phyloP scores from a whole-genome alignment of 2,329 filamentous ascomycete genomes.

The Monilinia polystroma region DNA sequence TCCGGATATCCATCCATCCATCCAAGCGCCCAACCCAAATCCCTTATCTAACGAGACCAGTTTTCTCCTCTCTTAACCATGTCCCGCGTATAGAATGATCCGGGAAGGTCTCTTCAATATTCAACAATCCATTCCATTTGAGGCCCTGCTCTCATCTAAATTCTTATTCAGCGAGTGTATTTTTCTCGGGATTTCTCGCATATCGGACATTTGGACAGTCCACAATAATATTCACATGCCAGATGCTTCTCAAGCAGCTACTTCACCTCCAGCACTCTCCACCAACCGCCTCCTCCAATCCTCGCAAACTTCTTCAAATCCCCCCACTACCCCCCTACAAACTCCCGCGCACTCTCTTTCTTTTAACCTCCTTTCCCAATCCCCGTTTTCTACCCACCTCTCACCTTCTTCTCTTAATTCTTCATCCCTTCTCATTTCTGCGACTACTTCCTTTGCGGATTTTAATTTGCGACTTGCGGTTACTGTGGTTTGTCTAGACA shows the following conservation, averaged over 20 bases:
- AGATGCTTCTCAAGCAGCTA: constrained; percentile 19
- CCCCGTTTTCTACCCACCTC: constrained; percentile 74
- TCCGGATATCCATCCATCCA: constrained; percentile 7
- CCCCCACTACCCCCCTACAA: constrained; percentile 83
- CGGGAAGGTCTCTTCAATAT: background rate
- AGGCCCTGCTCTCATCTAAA: background rate
- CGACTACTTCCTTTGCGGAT: constrained; percentile 79
- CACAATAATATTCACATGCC: background rate
- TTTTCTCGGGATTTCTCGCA: background rate
- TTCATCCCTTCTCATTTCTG: constrained; percentile 79
- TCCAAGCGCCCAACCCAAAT: constrained; percentile 6
- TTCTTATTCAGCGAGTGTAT: background rate
- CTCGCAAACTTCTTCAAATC: constrained; percentile 89
- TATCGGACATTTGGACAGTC: background rate
- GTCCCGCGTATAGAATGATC: background rate
- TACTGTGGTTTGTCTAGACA: constrained; percentile 84
- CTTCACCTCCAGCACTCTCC: constrained; percentile 48
- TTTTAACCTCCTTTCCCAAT: constrained; percentile 76
- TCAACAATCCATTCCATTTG: background rate
- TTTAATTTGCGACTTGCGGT: constrained; percentile 77
- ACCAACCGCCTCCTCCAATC: constrained; percentile 76
- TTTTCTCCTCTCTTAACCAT: background rate
- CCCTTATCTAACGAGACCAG: background rate
- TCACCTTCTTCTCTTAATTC: constrained; percentile 81
- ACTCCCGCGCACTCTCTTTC: constrained; percentile 79